phyloP scores from a whole-genome alignment of 257 asterid species.

The Thymus mandschuricus region DNA sequence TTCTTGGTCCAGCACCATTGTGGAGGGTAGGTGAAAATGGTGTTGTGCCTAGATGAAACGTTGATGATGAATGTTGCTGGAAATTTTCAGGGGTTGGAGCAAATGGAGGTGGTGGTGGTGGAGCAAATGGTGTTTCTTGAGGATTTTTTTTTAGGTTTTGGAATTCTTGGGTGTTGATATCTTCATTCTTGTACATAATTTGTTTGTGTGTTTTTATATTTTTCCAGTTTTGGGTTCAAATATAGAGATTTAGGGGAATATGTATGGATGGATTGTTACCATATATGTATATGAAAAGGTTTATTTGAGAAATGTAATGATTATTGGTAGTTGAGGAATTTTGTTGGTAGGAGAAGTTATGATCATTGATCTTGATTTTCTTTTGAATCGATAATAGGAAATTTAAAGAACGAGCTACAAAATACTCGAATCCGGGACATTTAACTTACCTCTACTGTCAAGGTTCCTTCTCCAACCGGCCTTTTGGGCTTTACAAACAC shows the following conservation, averaged over 20 bases:
- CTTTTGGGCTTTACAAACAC: too few relatives aligned
- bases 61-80: background rate
- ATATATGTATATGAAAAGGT: too few relatives aligned
- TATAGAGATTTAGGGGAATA: background rate
- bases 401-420: too few relatives aligned
- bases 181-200: conserved; percentile 22
- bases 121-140: conserved; percentile 4
- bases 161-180: background rate
- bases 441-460: too few relatives aligned
- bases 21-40: conserved; percentile 59
- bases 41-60: background rate
- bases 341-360: too few relatives aligned
- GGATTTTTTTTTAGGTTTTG: background rate
- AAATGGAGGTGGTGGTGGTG: conserved; percentile 9
- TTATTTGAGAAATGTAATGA: too few relatives aligned
- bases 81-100: background rate
- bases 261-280: background rate
- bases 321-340: background rate
- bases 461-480: too few relatives aligned
- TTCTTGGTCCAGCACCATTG: conserved; percentile 56
- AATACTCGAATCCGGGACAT: too few relatives aligned
- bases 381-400: too few relatives aligned
- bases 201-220: background rate
- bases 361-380: too few relatives aligned
- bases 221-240: background rate